These are phyloP conservation scores for Pyrus betulifolia DNA, from an alignment of 306 rosid species.

Conservation along the genomic window DNA sequence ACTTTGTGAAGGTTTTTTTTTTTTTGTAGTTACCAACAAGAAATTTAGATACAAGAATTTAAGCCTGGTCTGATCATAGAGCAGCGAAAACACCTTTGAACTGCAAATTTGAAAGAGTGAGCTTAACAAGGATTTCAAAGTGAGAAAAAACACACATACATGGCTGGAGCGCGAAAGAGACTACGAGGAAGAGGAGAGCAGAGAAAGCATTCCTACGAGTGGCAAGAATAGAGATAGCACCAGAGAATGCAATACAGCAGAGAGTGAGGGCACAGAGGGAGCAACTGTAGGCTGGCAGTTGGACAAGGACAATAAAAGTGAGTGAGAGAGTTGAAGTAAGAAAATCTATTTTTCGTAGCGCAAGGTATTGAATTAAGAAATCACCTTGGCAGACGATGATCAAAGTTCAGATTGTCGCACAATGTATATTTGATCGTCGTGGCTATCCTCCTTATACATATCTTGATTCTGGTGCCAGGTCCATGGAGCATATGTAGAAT, in stretches of 20 bases:
- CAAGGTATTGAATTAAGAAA: conserved; percentile 1
- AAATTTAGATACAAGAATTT: neutral
- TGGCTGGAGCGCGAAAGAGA: neutral
- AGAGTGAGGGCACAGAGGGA: conserved; percentile 17
- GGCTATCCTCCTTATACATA: conserved; percentile 43
- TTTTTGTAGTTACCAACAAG: neutral
- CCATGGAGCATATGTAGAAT: conserved; percentile 82
- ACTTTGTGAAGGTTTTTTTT: too few relatives aligned
- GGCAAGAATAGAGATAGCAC: conserved; percentile 34
- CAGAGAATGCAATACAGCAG: conserved; percentile 27
- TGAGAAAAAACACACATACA: neutral
- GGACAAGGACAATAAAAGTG: neutral
- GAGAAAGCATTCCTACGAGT: conserved; percentile 26
- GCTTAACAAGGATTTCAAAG: neutral
- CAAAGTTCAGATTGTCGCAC: conserved; percentile 72
- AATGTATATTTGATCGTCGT: conserved; percentile 73
- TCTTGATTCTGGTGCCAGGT: conserved; percentile 94
- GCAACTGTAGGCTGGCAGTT: conserved; percentile 22
- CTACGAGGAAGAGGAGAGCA: conserved; percentile 27
- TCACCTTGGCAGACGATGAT: conserved; percentile 34
- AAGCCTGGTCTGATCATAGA: neutral
- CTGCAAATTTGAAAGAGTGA: neutral
- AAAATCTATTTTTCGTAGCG: neutral
- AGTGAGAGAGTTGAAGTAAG: neutral
- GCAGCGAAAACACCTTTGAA: neutral